Conservation (phyloP, 1,284 basidiomycete genomes). For the Cryptococcus sp. region DNA sequence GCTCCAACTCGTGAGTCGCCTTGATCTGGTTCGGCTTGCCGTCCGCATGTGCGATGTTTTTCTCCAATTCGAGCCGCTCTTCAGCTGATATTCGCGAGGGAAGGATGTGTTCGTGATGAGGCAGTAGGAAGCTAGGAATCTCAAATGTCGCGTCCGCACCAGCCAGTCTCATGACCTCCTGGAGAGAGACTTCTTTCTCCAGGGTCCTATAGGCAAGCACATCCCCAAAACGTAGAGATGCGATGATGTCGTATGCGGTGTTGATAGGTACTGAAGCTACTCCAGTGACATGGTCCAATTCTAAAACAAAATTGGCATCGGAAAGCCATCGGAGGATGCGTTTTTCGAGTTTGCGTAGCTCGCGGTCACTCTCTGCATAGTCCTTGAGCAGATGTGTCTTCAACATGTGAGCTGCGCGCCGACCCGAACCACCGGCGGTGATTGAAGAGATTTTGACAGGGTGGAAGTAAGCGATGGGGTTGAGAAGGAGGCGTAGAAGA, state of each 20-base stretch:
- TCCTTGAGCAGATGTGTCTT: slow-evolving; percentile 15
- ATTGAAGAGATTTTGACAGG: slow-evolving; percentile 15
- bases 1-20: slow-evolving; percentile 11
- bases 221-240: slow-evolving; percentile 12
- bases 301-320: slow-evolving; percentile 18
- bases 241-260: slow-evolving; percentile 11
- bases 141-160: slow-evolving; percentile 18
- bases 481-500: slow-evolving; percentile 16
- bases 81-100: slow-evolving; percentile 5
- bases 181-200: background rate
- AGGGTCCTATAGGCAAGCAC: slow-evolving; percentile 13
- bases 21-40: slow-evolving; percentile 13
- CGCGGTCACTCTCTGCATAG: slow-evolving; percentile 9
- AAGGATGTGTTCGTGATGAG: slow-evolving; percentile 20
- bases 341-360: slow-evolving; percentile 14
- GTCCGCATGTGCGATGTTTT: slow-evolving; percentile 8
- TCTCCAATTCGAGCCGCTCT: slow-evolving; percentile 7
- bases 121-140: slow-evolving; percentile 17
- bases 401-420: slow-evolving; percentile 12
- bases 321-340: slow-evolving; percentile 13
- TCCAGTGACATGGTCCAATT: slow-evolving; percentile 13
- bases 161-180: slow-evolving; percentile 13
- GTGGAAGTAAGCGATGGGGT: slow-evolving; percentile 20
- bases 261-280: slow-evolving; percentile 14
- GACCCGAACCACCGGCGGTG: slow-evolving; percentile 15